Conservation (phyloP, 495 filamentous ascomycete genomes). For the Neurospora pannonica region DNA sequence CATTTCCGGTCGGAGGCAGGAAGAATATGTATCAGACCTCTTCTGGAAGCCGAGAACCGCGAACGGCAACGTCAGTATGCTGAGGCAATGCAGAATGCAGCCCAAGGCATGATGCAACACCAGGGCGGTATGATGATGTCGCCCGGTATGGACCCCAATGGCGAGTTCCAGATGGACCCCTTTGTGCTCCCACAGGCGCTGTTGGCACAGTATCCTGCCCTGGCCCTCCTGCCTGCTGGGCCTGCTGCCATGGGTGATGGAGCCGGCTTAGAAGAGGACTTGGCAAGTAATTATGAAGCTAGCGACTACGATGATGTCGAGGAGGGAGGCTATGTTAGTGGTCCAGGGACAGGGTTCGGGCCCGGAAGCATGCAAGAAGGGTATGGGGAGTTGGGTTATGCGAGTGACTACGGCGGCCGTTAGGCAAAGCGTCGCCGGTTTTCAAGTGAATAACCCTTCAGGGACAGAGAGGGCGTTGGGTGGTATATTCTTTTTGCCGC, state of each 20-base stretch:
- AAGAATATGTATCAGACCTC: conserved; percentile 88
- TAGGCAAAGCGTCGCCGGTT: conserved; percentile 2
- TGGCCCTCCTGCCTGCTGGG: conserved; percentile 77
- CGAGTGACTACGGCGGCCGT: conserved; percentile 42
- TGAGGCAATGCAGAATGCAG: conserved; percentile 43
- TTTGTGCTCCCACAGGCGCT: conserved; percentile 79
- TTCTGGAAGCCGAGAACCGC: conserved; percentile 80
- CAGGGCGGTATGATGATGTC: conserved; percentile 31
- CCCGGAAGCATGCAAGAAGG: conserved; percentile 39
- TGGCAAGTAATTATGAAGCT: conserved; percentile 83
- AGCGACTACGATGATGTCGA: conserved; percentile 61
- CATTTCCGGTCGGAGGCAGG: conserved; percentile 96
- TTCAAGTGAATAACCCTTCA: neutral
- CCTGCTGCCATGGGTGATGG: conserved; percentile 44
- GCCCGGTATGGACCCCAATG: conserved; percentile 34
- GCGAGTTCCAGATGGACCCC: conserved; percentile 40
- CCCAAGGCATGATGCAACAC: conserved; percentile 38
- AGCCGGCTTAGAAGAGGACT: conserved; percentile 57
- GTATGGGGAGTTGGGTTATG: conserved; percentile 42
- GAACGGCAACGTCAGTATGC: conserved; percentile 59
- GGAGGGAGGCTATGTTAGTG: conserved; percentile 49
- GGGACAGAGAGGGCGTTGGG: neutral
- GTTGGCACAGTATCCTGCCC: conserved; percentile 81
- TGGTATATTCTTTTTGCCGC: neutral
- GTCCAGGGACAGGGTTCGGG: conserved; percentile 40